Evolutionary conservation across 208 protist species (phyloP).

Genomic region (Lotmaria passim): DNA sequence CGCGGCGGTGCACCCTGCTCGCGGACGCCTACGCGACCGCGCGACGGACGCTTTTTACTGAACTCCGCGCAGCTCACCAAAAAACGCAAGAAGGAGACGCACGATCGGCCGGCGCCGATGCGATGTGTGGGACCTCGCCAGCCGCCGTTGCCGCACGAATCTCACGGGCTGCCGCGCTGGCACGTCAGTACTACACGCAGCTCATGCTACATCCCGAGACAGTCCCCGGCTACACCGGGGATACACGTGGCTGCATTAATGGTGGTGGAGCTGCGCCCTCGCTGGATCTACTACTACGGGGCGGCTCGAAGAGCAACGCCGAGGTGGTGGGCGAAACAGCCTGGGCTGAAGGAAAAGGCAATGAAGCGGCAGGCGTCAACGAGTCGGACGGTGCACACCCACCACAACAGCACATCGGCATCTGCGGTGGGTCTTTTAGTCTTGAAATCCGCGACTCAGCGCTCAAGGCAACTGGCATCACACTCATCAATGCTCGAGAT

Average conservation of each 20-base stretch:
- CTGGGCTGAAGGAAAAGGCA: neutral
- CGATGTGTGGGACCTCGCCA: constrained; percentile 5
- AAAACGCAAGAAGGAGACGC: neutral
- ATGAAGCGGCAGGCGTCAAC: neutral
- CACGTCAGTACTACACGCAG: constrained; percentile 7
- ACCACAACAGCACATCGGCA: constrained; percentile 19
- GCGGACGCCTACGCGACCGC: constrained; percentile 31
- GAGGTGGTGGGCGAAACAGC: too few relatives aligned
- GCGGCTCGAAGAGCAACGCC: too few relatives aligned
- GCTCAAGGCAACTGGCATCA: constrained; percentile 50
- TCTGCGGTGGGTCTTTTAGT: constrained; percentile 65
- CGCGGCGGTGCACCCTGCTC: constrained; percentile 36
- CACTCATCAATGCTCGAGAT: constrained; percentile 51
- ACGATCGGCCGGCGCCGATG: neutral
- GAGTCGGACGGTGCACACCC: neutral
- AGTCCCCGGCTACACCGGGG: neutral
- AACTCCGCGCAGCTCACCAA: neutral
- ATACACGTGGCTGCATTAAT: too few relatives aligned
- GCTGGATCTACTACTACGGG: too few relatives aligned
- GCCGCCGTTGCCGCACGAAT: constrained; percentile 13
- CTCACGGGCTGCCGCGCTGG: constrained; percentile 2
- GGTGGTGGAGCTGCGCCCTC: too few relatives aligned
- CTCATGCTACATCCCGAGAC: neutral
- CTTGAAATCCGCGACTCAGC: constrained; percentile 63
- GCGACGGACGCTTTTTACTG: constrained; percentile 7